phyloP scores from a whole-genome alignment of 139 green algal species.

The Nannochloris sp. region DNA sequence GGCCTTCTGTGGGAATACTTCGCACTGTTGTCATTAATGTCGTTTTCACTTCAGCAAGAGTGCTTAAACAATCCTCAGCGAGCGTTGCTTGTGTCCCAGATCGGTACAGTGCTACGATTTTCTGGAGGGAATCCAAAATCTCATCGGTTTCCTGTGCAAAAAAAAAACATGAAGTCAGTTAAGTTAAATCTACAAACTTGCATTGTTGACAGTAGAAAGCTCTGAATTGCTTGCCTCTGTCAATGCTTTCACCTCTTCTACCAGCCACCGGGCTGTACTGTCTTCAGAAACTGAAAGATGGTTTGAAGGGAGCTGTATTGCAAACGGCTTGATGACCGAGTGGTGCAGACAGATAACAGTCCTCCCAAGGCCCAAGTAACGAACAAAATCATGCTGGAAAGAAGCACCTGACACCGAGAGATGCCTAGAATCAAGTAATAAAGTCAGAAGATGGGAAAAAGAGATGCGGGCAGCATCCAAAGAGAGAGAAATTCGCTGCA shows the following conservation, averaged over 20 bases:
- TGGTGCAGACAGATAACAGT: conserved; percentile 70
- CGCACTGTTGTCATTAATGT: too few relatives aligned
- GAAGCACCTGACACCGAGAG: conserved; percentile 41
- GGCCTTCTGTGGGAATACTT: too few relatives aligned
- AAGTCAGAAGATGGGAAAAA: conserved; percentile 58
- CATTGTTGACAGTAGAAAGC: too few relatives aligned
- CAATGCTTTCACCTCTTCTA: conserved; percentile 35
- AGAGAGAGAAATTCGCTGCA: conserved; percentile 51
- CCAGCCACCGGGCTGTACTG: conserved; percentile 11
- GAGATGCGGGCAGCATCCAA: conserved; percentile 56
- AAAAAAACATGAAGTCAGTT: not conserved
- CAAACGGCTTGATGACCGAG: conserved; percentile 39
- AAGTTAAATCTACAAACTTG: not conserved
- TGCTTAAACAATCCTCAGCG: too few relatives aligned
- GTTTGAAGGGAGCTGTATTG: conserved; percentile 40
- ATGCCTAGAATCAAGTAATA: conserved; percentile 35
- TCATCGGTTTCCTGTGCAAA: conserved; percentile 45
- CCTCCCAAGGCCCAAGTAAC: conserved; percentile 69
- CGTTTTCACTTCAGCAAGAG: too few relatives aligned
- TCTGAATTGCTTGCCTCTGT: too few relatives aligned
- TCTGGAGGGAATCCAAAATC: conserved; percentile 52
- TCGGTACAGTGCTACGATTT: too few relatives aligned
- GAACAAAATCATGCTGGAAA: conserved; percentile 60
- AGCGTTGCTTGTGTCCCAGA: too few relatives aligned
- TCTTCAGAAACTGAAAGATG: not conserved